A percentile compares a stretch with the other conserved stretches of the same genome.
phyloP scores from a whole-genome alignment of 2,329 filamentous ascomycete species.

The Apiospora sp. region DNA sequence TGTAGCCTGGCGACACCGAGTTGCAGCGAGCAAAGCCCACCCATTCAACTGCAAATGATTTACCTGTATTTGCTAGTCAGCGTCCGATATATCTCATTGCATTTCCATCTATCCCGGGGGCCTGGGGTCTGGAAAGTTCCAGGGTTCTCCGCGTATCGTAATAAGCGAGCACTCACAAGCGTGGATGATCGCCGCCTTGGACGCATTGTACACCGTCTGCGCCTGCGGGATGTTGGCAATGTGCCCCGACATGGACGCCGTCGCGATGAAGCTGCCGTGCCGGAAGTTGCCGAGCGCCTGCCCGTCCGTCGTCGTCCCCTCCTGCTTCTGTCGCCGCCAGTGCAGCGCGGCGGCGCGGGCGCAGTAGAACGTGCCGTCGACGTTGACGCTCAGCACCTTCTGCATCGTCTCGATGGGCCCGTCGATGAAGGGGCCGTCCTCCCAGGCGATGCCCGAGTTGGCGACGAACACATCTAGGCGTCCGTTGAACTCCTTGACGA shows the following conservation, averaged over 20 bases:
- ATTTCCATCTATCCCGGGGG: not conserved
- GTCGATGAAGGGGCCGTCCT: slow-evolving; percentile 71
- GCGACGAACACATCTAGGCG: slow-evolving; percentile 81
- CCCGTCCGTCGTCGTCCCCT: slow-evolving; percentile 69
- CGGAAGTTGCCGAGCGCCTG: slow-evolving; percentile 66
- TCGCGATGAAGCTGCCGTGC: slow-evolving; percentile 77
- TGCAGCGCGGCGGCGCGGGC: slow-evolving; percentile 74
- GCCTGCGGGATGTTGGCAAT: slow-evolving; percentile 81
- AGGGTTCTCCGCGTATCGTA: not conserved
- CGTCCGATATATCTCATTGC: not conserved
- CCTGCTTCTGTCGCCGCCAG: slow-evolving; percentile 74
- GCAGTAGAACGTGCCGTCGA: slow-evolving; percentile 82
- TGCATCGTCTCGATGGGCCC: slow-evolving; percentile 70
- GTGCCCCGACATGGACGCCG: slow-evolving; percentile 80
- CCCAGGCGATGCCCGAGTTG: slow-evolving; percentile 81
- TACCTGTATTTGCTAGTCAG: slow-evolving; percentile 52
- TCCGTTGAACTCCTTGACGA: slow-evolving; percentile 73
- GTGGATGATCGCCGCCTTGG: slow-evolving; percentile 71
- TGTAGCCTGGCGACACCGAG: slow-evolving; percentile 77
- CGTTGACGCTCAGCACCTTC: slow-evolving; percentile 73
- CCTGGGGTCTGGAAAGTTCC: not conserved
- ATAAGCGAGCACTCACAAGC: slow-evolving; percentile 52
- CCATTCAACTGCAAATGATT: slow-evolving; percentile 79
- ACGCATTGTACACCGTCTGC: slow-evolving; percentile 77
- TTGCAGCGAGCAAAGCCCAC: slow-evolving; percentile 76